Evolutionary conservation across 257 asterid genomes (phyloP), one percentile per base, ranked within the genome.

Genomic region (Anisodus tanguticus): DNA sequence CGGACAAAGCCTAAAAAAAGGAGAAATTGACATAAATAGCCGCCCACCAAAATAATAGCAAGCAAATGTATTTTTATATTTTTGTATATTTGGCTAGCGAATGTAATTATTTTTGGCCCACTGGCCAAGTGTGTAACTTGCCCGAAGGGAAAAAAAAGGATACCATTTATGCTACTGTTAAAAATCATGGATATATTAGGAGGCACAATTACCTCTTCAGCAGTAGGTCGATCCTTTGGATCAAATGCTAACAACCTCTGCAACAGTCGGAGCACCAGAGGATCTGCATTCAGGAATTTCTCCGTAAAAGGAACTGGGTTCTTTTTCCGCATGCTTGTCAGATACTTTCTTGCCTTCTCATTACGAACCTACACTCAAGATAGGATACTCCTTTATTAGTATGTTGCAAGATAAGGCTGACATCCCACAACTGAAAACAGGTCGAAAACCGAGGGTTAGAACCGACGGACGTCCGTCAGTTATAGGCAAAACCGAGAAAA

Each of bases 311-410:
- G 74, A 84, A 93, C 89, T 15, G 92, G 84, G 31, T 88, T 87
- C 86, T 95, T 95, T 86, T 90, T 95, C 86, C 92, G 91, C 97
- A 95, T 93, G 74, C 88, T 91, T 69, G 82, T 90, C 82, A 95
- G 90, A 89, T 94, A 95, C 85, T 93, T 95, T 79, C 98, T 90
- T n/a, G 98, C 98, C 91, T 95, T 95, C 90, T 94, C 98, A 66
- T 94, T 94, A 69, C 98, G 93, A 58, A 95, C 98, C 98, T 95
- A 89, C 88, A 88, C 83, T 85, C 86, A 84, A 80, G 63, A 76
- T 45, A 76, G 47, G 47, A 76, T 6, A 9, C 81, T 53, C 47
- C 49, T 6, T 6, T 53, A 76, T 76, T 11, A 76, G 53, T 53
- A 53, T 76, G 64, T 26, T 53, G 81, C 64, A 51, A 22, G 22